phyloP scores from a whole-genome alignment of 1,284 basidiomycete genomes.

The Melampsora larici-populina region DNA sequence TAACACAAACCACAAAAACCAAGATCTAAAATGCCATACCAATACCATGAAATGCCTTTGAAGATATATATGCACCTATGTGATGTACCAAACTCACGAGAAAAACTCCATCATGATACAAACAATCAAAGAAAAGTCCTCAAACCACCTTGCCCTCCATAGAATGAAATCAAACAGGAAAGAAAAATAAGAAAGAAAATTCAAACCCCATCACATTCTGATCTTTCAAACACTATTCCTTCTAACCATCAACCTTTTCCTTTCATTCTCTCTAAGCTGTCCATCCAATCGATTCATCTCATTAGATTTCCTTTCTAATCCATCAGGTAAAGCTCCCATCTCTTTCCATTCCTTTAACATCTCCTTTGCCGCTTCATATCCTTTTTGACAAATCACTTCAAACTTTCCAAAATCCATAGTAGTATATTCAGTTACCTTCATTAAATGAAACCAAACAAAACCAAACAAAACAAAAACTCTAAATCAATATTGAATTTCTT shows the following conservation, averaged over 20 bases:
- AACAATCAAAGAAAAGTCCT: too few relatives aligned
- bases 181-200: neutral
- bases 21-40: too few relatives aligned
- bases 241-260: constrained; percentile 17
- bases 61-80: too few relatives aligned
- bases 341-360: constrained; percentile 75
- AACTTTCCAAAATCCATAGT: constrained; percentile 67
- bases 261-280: neutral
- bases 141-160: too few relatives aligned
- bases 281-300: constrained; percentile 47
- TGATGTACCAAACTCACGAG: too few relatives aligned
- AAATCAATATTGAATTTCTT: too few relatives aligned
- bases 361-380: constrained; percentile 71
- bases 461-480: too few relatives aligned
- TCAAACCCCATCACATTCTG: too few relatives aligned
- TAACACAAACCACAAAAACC: too few relatives aligned
- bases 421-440: constrained; percentile 45
- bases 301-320: constrained; percentile 60
- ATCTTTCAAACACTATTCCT: constrained; percentile 27
- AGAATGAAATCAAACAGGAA: too few relatives aligned
- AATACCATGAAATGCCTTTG: too few relatives aligned
- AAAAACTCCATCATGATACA: too few relatives aligned
- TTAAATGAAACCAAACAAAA: constrained; percentile 53
- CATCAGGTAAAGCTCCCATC: constrained; percentile 72
- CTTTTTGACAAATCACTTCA: constrained; percentile 68